phyloP scores from a whole-genome alignment of 441 rosid genomes.

The Manihot esculenta region DNA sequence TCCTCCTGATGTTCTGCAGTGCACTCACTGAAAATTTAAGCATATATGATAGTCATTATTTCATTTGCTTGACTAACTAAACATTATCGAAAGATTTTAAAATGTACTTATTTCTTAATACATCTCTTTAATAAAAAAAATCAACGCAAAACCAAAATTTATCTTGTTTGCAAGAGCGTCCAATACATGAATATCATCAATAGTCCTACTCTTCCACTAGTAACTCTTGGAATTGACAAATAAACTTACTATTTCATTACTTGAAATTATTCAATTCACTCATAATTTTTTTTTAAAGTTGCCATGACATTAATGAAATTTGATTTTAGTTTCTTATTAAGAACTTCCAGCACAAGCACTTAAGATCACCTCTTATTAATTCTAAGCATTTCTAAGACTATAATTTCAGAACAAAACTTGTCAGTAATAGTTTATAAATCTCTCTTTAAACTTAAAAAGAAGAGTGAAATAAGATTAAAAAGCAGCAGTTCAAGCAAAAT shows the following conservation, averaged over 20 bases:
- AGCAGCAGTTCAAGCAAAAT: neutral
- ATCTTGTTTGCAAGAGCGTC: neutral
- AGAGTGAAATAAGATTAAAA: neutral
- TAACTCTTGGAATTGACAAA: neutral
- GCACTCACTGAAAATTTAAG: slow-evolving; percentile 60
- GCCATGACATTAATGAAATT: neutral
- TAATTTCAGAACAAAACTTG: neutral
- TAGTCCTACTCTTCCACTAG: neutral
- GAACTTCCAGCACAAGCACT: neutral
- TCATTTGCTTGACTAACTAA: neutral
- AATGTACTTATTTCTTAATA: no score
- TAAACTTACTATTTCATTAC: neutral
- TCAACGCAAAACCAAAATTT: neutral
- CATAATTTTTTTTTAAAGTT: neutral
- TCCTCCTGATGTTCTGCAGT: slow-evolving; percentile 50
- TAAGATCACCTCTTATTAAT: neutral
- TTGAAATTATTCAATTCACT: neutral
- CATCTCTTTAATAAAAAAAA: neutral
- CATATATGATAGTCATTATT: slow-evolving; percentile 1
- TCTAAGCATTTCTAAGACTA: slow-evolving; percentile 3
- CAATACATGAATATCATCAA: neutral
- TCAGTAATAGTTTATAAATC: neutral
- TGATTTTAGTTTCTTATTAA: neutral
- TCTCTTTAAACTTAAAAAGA: neutral
- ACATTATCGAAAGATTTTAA: neutral